Conservation (phyloP, 2,329 filamentous ascomycete species). For the Calonectria hawksworthii region DNA sequence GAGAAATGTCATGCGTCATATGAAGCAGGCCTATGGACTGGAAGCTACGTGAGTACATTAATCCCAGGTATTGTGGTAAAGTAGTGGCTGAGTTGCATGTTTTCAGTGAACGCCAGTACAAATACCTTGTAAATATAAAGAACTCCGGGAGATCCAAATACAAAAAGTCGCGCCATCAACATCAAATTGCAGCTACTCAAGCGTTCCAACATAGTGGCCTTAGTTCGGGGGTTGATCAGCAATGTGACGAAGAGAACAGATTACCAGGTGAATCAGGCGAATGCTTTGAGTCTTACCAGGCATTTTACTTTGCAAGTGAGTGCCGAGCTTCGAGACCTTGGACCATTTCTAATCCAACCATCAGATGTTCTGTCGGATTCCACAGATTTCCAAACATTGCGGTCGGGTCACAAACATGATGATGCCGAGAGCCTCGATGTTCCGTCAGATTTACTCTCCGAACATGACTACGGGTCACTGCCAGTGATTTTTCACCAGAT, state of each 20-base stretch:
- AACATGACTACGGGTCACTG: background rate
- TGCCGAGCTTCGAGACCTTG: no score
- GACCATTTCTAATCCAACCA: no score
- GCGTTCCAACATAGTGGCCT: no score
- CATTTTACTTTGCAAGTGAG: no score
- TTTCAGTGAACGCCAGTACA: background rate
- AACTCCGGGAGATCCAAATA: background rate
- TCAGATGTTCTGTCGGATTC: no score
- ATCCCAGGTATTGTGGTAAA: background rate
- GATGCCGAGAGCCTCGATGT: background rate
- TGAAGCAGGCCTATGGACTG: background rate
- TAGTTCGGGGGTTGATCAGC: background rate
- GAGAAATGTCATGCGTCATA: background rate
- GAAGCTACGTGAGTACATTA: background rate
- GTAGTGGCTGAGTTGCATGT: background rate
- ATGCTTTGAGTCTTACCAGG: no score
- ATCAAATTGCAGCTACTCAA: background rate
- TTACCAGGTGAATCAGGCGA: background rate
- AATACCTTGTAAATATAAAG: background rate
- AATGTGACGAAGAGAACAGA: background rate
- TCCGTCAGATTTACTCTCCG: background rate
- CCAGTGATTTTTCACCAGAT: background rate
- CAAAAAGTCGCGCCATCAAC: background rate
- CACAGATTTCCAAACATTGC: no score
- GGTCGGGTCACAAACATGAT: no score